Base-by-base conservation (phyloP, 805 yeast genomes). In the Pichia scutulata region DNA sequence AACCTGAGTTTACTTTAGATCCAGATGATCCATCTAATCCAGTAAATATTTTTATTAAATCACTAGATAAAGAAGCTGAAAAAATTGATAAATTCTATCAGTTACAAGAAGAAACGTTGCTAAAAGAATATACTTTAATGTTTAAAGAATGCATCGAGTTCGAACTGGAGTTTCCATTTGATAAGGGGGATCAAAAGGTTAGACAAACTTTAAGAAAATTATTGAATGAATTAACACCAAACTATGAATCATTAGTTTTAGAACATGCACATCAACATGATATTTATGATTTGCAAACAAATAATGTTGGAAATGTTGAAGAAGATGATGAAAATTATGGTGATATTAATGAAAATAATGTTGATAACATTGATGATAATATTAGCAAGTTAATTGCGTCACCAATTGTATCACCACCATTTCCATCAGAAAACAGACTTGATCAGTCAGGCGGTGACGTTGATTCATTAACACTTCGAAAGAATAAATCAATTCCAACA, bases 81-180 rank as follows among this genome's bases (percentile, higher is more conserved):
- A 88, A 89, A 63, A 81, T 93, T 45, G 90, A 89, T 65, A 73
- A 69, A 44, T 93, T 93, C 61, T 93, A 81, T 67, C 68, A 68
- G 41, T 68, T 72, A 28, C 89, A 85, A 57, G 95, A 90, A 63
- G 68, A 65, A n/a, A 75, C 74, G 41, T 72, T 81, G 6, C 75
- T 68, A 53, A 68, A 64, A 25, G 80, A 75, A 48, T 79, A 82
- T 54, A 79, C 78, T 41, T 76, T 74, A 12, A 66, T 90, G 47
- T 66, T 77, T 8, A 75, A 70, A 21, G 95, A 88, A 57, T 76
- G 84, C 21, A 78, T 74, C 22, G 81, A 79, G 42, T 86, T 83
- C 56, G 86, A 80, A 44, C 52, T 54, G 4, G 65, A 64, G n/a
- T 68, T 60, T 45, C 66, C 64, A 7, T 46, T 44, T 8, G 55